A percentile compares a stretch with the other conserved stretches of the same genome.
These are phyloP conservation scores for Triticum dicoccoides DNA, from an alignment of 176 grass and related monocot species.

Conservation along the genomic window DNA sequence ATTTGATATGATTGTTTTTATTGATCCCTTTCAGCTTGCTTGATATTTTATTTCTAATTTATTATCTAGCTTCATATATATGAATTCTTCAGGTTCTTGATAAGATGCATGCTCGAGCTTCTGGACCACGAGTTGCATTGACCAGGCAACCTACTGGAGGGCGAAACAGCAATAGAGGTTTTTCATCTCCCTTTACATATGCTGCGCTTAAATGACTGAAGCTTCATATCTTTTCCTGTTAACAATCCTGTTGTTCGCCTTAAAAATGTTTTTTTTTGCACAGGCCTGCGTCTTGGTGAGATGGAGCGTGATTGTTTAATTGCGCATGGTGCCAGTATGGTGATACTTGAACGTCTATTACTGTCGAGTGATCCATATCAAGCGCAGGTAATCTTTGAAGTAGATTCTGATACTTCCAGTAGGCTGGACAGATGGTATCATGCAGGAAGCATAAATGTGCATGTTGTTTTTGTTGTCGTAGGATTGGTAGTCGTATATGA, in stretches of 20 bases:
- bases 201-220: neutral
- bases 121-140: constrained; percentile 61
- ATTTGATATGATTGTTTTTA: too few relatives aligned
- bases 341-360: constrained; percentile 79
- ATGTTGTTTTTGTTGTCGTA: neutral
- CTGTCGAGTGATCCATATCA: constrained; percentile 90
- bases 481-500: neutral
- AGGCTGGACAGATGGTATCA: neutral
- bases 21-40: neutral
- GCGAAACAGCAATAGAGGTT: constrained; percentile 78
- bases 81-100: constrained; percentile 63
- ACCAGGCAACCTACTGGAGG: constrained; percentile 88
- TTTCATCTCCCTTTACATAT: neutral
- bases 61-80: neutral
- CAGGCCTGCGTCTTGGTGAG: constrained; percentile 85
- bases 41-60: neutral
- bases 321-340: constrained; percentile 91
- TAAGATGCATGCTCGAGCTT: constrained; percentile 96
- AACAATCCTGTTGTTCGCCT: neutral
- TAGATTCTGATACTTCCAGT: neutral
- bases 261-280: neutral
- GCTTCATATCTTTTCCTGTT: neutral
- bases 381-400: constrained; percentile 66
- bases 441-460: neutral
- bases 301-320: constrained; percentile 98